phyloP scores from a whole-genome alignment of 768 basidiomycete genomes.

The Paxillus involutus region DNA sequence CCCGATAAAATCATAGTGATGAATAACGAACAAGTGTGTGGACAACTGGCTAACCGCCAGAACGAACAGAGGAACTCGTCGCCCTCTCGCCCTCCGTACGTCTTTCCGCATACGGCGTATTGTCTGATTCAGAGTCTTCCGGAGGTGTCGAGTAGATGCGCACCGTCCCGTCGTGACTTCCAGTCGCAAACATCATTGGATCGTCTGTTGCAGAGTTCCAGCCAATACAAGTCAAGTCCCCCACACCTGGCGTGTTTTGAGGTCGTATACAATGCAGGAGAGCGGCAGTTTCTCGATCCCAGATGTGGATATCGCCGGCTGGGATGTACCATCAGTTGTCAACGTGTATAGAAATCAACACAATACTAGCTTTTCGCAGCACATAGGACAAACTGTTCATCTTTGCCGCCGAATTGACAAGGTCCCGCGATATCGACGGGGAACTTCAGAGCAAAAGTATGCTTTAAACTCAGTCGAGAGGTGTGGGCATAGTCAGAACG shows the following conservation, averaged over 20 bases:
- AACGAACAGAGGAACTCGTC: conserved; percentile 27
- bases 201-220: conserved; percentile 70
- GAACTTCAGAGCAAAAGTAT: conserved; percentile 72
- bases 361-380: conserved; percentile 62
- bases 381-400: conserved; percentile 77
- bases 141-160: conserved; percentile 64
- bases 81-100: conserved; percentile 23
- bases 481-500: conserved; percentile 35
- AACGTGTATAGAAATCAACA: background rate
- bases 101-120: conserved; percentile 23
- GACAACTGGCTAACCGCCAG: conserved; percentile 22
- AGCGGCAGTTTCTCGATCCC: conserved; percentile 79
- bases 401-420: conserved; percentile 80
- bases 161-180: conserved; percentile 74
- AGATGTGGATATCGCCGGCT: conserved; percentile 85
- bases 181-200: conserved; percentile 61
- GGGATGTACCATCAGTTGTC: conserved; percentile 3
- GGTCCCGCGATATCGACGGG: conserved; percentile 75
- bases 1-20: conserved; percentile 14
- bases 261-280: conserved; percentile 70
- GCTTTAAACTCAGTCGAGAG: conserved; percentile 43
- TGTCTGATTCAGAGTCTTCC: conserved; percentile 21
- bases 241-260: conserved; percentile 45
- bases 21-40: background rate
- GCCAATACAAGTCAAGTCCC: conserved; percentile 76